A percentile compares a stretch with the other conserved stretches of the same genome.
These are phyloP conservation scores for Fusarium sp. DNA, from an alignment of 2,329 filamentous ascomycete genomes.

Conservation along the genomic window DNA sequence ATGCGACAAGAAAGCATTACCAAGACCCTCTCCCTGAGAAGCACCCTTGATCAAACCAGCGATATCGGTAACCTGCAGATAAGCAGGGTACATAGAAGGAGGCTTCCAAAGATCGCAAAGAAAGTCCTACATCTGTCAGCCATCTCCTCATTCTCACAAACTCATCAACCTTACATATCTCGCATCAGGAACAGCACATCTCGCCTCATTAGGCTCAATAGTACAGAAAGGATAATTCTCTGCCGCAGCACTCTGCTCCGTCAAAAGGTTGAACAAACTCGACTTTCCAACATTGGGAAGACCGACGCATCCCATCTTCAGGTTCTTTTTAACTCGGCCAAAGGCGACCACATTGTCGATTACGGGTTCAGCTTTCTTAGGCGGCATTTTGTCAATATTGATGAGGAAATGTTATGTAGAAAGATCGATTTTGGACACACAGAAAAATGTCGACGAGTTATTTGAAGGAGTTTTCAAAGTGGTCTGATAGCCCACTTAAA, in stretches of 20 bases:
- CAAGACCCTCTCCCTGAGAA: constrained; percentile 56
- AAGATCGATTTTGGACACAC: constrained; percentile 3
- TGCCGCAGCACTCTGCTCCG: constrained; percentile 57
- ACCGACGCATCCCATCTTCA: constrained; percentile 61
- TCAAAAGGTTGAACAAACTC: constrained; percentile 59
- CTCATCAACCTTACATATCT: constrained; percentile 53
- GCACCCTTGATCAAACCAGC: constrained; percentile 59
- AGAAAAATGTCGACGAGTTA: constrained; percentile 17
- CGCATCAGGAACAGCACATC: constrained; percentile 57
- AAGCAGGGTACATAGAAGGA: constrained; percentile 58
- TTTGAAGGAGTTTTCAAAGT: constrained; percentile 42
- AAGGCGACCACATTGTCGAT: constrained; percentile 59
- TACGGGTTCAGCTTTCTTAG: constrained; percentile 55
- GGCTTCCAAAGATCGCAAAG: constrained; percentile 59
- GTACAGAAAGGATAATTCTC: constrained; percentile 61
- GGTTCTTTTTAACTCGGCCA: constrained; percentile 56
- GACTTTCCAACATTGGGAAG: constrained; percentile 59
- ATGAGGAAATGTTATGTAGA: constrained; percentile 2
- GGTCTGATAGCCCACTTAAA: constrained; percentile 45
- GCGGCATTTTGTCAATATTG: constrained; percentile 50
- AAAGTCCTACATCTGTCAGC: constrained; percentile 51
- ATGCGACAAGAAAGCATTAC: constrained; percentile 58
- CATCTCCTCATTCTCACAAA: background rate
- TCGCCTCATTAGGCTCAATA: constrained; percentile 59
- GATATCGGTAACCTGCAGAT: constrained; percentile 59